Evolutionary conservation across 106 monocot genomes (phyloP).

Genomic region (Apostasia shenzhenica): DNA sequence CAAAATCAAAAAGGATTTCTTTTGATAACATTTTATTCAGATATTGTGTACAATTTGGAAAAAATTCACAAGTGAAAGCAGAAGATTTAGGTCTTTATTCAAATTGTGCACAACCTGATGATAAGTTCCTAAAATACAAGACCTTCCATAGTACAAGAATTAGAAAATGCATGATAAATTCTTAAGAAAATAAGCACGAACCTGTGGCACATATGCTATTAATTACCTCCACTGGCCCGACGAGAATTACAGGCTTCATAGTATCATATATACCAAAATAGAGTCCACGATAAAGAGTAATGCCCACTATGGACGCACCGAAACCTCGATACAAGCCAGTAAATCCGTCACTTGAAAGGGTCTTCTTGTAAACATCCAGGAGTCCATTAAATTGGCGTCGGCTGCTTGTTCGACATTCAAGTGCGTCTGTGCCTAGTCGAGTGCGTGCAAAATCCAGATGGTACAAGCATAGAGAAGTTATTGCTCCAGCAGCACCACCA

Average conservation of each 20-base stretch:
- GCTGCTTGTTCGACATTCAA: constrained; percentile 35
- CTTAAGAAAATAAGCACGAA: no score
- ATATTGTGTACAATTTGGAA: no score
- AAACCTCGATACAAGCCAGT: constrained; percentile 86
- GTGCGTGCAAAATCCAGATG: constrained; percentile 94
- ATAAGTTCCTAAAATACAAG: no score
- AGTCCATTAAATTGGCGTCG: constrained; percentile 73
- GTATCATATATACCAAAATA: constrained; percentile 96
- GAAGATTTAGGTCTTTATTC: no score
- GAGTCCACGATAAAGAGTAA: constrained; percentile 85
- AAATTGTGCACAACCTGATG: no score
- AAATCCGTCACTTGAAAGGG: constrained; percentile 71
- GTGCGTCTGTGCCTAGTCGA: constrained; percentile 71
- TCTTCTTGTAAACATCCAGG: constrained; percentile 82
- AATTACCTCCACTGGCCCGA: constrained; percentile 78
- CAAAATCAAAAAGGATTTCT: no score
- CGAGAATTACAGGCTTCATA: constrained; percentile 73
- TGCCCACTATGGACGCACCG: constrained; percentile 76
- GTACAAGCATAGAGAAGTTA: constrained; percentile 69
- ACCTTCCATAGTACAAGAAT: no score
- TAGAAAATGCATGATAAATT: no score
- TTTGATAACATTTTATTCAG: no score
- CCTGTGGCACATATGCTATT: background rate
- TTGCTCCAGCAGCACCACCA: constrained; percentile 89
- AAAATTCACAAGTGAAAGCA: no score